Conservation (phyloP, 768 basidiomycete genomes). For the Tulasnella sp. region DNA sequence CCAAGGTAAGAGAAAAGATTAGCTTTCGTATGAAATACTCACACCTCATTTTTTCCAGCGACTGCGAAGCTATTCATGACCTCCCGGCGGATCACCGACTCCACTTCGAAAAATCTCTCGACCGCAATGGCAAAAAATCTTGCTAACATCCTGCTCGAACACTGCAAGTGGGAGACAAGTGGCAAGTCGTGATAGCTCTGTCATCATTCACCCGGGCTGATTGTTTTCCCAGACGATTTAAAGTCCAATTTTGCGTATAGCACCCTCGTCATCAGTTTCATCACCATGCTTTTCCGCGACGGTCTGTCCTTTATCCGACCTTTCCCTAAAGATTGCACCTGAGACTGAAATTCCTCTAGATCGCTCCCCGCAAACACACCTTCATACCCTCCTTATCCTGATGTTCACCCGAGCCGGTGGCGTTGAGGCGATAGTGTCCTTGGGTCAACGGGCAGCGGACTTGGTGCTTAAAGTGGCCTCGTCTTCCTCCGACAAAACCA, state of each 20-base stretch:
- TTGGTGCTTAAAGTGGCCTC: conserved; percentile 50
- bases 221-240: conserved; percentile 34
- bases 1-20: conserved; percentile 51
- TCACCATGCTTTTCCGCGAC: conserved; percentile 49
- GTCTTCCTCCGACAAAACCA: conserved; percentile 49
- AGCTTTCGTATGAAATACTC: neutral
- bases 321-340: neutral
- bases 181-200: conserved; percentile 39
- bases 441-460: conserved; percentile 47
- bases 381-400: conserved; percentile 77
- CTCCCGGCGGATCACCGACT: conserved; percentile 67
- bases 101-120: conserved; percentile 70
- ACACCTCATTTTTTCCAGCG: conserved; percentile 39
- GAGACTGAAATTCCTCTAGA: conserved; percentile 40
- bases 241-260: conserved; percentile 43
- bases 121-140: conserved; percentile 54
- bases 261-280: conserved; percentile 47
- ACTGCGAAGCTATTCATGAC: conserved; percentile 76
- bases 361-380: conserved; percentile 58
- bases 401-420: conserved; percentile 68
- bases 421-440: conserved; percentile 53
- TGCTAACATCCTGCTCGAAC: conserved; percentile 63
- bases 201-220: neutral
- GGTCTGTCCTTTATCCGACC: conserved; percentile 37
- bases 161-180: conserved; percentile 47